Base-by-base conservation (phyloP, 176 grass and related monocot genomes). In the Triticum monococcum region DNA sequence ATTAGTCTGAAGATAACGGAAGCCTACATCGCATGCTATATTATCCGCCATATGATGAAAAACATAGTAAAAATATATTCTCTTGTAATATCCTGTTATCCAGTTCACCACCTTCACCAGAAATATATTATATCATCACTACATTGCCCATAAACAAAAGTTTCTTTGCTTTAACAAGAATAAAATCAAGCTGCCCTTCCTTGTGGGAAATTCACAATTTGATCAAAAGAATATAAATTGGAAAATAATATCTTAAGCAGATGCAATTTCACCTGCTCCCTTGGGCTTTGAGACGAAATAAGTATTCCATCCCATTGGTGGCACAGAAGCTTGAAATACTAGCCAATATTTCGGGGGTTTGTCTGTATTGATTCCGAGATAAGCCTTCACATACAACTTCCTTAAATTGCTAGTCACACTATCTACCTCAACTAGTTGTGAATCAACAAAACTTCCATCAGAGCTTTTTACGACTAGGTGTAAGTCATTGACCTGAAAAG, bases 301-400 rank as follows among this genome's bases (percentile, higher is more conserved):
- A 77, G 95, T 92, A 80, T 87, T 98, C 95, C 95, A 98, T 46
- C 95, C 95, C 77, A 95, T 83, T 85, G 95, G 93, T 78, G 93
- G 95, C 22, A 88, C 83, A 70, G 89, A 95, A 78, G 89, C 95
- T 89, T 87, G 73, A 86, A 98, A 98, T 85, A 92, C 60, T 68
- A 98, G 85, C 95, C 93, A 98, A 84, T 98, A 98, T 81, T 90
- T 95, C 38, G 91, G 91, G 18, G 87, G 20, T 23, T 90, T 64
- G 41, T 92, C 80, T 61, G 93, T 18, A 69, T 81, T 75, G 22
- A 86, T 89, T 87, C 95, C 95, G 75, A 98, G 87, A 86, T 98
- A 95, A 87, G 93, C 91, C 35, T 93, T 89, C 45, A 95, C 93
- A 85, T 98, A 98, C 46, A 91, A 88, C 83, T 92, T 95, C 60